These are phyloP conservation scores for Vitis rotundifolia DNA, from an alignment of 164 flowering plant genomes.

Conservation along the genomic window DNA sequence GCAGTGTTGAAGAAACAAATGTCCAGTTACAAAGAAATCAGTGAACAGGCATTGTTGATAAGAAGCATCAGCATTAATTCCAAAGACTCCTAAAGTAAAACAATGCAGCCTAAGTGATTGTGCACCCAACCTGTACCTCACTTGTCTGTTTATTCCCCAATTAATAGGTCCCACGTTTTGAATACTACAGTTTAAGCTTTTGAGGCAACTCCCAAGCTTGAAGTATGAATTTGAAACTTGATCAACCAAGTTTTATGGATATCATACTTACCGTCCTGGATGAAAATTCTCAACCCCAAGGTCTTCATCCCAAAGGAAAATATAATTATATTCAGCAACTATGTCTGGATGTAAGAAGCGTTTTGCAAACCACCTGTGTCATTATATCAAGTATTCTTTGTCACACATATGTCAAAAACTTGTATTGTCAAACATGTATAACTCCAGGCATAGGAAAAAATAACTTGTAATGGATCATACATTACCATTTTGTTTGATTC, in stretches of 20 bases:
- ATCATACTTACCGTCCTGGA: constrained; percentile 54
- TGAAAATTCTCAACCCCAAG: constrained; percentile 77
- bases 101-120: no score
- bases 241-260: no score
- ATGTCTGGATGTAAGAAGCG: constrained; percentile 90
- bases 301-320: constrained; percentile 95
- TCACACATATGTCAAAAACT: no score
- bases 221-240: not conserved
- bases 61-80: no score
- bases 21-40: no score
- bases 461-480: not conserved
- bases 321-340: constrained; percentile 70
- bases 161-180: no score
- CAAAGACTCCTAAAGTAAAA: no score
- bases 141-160: no score
- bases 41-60: no score
- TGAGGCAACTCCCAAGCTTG: not conserved
- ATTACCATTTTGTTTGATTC: constrained; percentile 89
- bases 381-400: not conserved
- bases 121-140: no score
- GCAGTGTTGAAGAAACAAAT: no score
- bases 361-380: constrained; percentile 91
- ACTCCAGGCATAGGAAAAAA: not conserved
- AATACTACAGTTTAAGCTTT: not conserved
- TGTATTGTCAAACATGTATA: no score